Evolutionary conservation across 2,329 filamentous ascomycete species (phyloP), one percentile per base, ranked within the genome.

Genomic region (Stagonosporopsis tanaceti): DNA sequence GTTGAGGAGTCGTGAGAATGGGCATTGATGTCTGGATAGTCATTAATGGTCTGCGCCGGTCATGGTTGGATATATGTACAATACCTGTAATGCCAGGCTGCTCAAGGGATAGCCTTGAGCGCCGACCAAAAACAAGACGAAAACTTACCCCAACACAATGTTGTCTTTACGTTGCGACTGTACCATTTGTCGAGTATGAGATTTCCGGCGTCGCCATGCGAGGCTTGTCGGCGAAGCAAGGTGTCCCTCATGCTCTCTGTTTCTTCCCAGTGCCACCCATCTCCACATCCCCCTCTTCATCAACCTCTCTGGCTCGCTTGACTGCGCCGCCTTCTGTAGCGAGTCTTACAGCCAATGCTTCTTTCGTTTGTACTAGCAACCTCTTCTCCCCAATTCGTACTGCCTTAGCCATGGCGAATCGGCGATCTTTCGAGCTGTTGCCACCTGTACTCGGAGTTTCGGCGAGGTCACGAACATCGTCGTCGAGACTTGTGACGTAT

Each of bases 381-480:
- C 82, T 81, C 73, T 92, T 92, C 76, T 94, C 91, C 14, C 90
- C 91, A 2, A 88, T 76, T 57, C 91, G 84, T 34, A 93, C 89
- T 47, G 84, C 78, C 22, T 87, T 68, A 0, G 90, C 90, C 87
- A 90, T 90, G 60, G 68, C 60, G 71, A 74, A 64, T 55, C 72
- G 69, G 57, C 65, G 51, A 66, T 72, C 58, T 63, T 66, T 63
- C 5, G 57, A 38, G 2, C 48, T 47, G 5, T 59, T 37, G 28
- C 53, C 50, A 42, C 27, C 51, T 30, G 37, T 47, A 45, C 70
- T 64, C 20, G 68, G 59, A 20, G 83, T 69, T 6, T 81, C 57
- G 46, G 80, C 24, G 24, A 76, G 51, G 54, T 85, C 81, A 41
- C 81, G 72, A n/a, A 79, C 67, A 61, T 88, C 85, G 37, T 85